Conservation (phyloP, 192 early-diverging fungal species). For the Chytriomyces confervae region DNA sequence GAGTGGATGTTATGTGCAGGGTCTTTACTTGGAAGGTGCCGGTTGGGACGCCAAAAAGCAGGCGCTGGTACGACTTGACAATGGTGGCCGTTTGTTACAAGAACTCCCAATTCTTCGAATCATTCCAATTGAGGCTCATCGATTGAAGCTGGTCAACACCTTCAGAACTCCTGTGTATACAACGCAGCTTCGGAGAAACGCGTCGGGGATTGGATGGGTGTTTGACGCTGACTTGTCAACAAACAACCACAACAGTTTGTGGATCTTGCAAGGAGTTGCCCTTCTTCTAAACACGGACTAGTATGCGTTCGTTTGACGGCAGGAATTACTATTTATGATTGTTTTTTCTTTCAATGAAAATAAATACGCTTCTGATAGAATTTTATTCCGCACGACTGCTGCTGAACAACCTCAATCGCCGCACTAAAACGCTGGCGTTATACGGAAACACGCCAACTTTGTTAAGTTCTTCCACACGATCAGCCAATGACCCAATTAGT, state of each 20-base stretch:
- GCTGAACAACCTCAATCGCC: neutral
- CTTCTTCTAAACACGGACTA: slow-evolving; percentile 63
- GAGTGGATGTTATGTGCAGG: slow-evolving; percentile 66
- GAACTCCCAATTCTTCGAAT: slow-evolving; percentile 66
- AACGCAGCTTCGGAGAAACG: slow-evolving; percentile 65
- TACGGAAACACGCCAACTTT: neutral
- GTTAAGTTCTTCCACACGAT: neutral
- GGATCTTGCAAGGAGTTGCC: slow-evolving; percentile 67
- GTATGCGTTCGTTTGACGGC: neutral
- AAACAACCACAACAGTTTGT: slow-evolving; percentile 62
- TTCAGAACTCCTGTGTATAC: slow-evolving; percentile 71
- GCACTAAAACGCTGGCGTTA: neutral
- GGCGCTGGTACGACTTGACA: slow-evolving; percentile 54
- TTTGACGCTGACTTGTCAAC: slow-evolving; percentile 68
- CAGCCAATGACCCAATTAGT: neutral
- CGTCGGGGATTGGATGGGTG: slow-evolving; percentile 67
- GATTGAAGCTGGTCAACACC: slow-evolving; percentile 66
- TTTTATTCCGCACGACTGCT: too few relatives aligned
- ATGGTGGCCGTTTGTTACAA: slow-evolving; percentile 59
- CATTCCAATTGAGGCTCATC: slow-evolving; percentile 65
- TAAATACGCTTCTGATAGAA: neutral
- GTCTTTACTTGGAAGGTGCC: slow-evolving; percentile 67
- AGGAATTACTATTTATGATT: slow-evolving; percentile 1
- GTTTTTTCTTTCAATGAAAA: neutral
- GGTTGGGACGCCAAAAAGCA: slow-evolving; percentile 60